Evolutionary conservation across 345 rosid genomes (phyloP).

Genomic region (Schrenkiella parvula): DNA sequence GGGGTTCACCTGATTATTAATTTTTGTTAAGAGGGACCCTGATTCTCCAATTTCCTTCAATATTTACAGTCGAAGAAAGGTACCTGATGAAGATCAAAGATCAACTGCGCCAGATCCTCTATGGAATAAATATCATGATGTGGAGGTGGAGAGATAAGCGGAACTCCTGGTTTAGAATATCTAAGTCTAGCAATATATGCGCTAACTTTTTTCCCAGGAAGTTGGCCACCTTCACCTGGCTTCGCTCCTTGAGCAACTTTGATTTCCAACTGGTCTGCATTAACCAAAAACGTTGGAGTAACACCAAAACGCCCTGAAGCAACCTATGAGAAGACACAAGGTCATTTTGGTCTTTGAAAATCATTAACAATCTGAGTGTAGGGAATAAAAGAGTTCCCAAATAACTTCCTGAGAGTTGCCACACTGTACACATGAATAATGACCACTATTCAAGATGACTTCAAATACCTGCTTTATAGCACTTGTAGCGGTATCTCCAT

Average conservation of each 20-base stretch:
- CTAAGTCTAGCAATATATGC: constrained; percentile 94
- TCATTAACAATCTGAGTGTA: neutral
- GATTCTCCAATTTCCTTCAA: neutral
- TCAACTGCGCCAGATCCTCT: constrained; percentile 98
- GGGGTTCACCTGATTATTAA: constrained; percentile 69
- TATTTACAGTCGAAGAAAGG: constrained; percentile 9
- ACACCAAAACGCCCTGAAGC: constrained; percentile 99
- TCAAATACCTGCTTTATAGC: constrained; percentile 88
- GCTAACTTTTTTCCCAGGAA: constrained; percentile 99
- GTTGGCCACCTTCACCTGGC: constrained; percentile 99
- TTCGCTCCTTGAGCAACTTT: constrained; percentile 99
- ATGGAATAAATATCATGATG: constrained; percentile 98
- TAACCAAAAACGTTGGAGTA: constrained; percentile 93
- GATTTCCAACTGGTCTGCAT: constrained; percentile 91
- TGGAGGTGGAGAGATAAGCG: constrained; percentile 98
- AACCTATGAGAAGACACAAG: constrained; percentile 50
- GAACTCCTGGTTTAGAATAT: constrained; percentile 98
- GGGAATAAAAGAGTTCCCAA: neutral
- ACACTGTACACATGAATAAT: constrained; percentile 10
- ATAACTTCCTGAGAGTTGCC: constrained; percentile 8
- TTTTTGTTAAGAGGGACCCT: constrained; percentile 6
- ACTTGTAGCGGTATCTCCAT: constrained; percentile 99
- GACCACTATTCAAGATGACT: constrained; percentile 4
- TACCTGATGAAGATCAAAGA: constrained; percentile 98
- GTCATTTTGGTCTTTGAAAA: constrained; percentile 1